These are phyloP conservation scores for Plantago major DNA, from an alignment of 257 asterid genomes.

Conservation along the genomic window DNA sequence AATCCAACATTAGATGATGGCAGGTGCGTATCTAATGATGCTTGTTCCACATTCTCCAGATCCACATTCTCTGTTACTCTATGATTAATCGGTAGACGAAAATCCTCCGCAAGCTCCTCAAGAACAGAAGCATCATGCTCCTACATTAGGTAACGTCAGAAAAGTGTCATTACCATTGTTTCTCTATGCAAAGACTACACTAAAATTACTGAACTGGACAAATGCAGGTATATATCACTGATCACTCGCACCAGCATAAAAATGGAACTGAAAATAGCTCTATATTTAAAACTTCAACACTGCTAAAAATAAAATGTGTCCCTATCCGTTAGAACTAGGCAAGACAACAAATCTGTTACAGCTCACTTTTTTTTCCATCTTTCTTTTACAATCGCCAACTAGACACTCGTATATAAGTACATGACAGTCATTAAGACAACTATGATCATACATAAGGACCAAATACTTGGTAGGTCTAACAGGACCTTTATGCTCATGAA, in stretches of 20 bases:
- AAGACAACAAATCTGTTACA: background rate
- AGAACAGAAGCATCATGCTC: conserved; percentile 66
- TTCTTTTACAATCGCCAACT: background rate
- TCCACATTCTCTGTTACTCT: conserved; percentile 87
- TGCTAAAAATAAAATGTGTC: background rate
- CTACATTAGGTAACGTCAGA: conserved; percentile 30
- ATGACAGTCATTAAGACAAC: background rate
- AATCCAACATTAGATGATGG: conserved; percentile 81
- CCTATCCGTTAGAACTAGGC: background rate
- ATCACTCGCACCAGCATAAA: background rate
- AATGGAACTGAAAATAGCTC: background rate
- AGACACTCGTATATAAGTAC: background rate
- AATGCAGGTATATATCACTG: background rate
- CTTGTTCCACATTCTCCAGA: conserved; percentile 89
- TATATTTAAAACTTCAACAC: background rate
- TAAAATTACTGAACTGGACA: conserved; percentile 10
- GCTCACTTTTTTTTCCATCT: no score
- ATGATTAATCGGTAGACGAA: conserved; percentile 78
- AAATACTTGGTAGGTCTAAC: no score
- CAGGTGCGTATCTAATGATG: conserved; percentile 78
- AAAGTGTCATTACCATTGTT: conserved; percentile 4
- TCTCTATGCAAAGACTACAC: background rate
- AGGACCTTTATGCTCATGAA: no score
- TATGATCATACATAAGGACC: background rate
- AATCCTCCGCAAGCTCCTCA: conserved; percentile 90